Evolutionary conservation across 2,329 filamentous ascomycete genomes (phyloP), one percentile per base, ranked within the genome.

Genomic region (Scedosporium apiospermum): DNA sequence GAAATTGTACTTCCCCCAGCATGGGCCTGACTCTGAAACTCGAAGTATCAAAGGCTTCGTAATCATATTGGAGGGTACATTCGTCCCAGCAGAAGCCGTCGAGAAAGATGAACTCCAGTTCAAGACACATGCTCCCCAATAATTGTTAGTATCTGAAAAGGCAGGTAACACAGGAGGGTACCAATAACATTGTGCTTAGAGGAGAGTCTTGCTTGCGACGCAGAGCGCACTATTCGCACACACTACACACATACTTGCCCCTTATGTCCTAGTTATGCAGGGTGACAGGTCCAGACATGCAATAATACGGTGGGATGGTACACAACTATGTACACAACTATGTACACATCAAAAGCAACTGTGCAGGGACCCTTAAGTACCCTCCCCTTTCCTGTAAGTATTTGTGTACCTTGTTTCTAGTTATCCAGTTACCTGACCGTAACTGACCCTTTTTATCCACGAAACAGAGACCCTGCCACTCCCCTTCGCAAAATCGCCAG

Each of bases 381-480:
- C 27, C 30, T 38, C 57, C 10, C 57, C 10, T 42, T 16, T 59
- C 57, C 60, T 26, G 26, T 30, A 55, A 27, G 51, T 55, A 18
- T 51, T 51, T 34, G 18, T 46, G 49, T 42, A 60, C 26, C 55
- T 10, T 18, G 12, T 34, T 49, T 21, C 55, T 2, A 16, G 12
- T 34, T 49, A n/a, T 60, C 18, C 51, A 62, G 49, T 41, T 44
- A 30, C 27, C n/a, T 18, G 16, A 34, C 60, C 44, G 53, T 41
- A 57, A 18, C 16, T 18, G 38, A 23, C 26, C 60, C 26, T 16
- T 62, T 62, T 62, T 62, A 57, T 46, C 60, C 60, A 49, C 60
- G 51, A 58, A 62, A 62, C 60, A 62, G 57, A 42, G 34, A 59
- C 30, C 38, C 30, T 59, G 38, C 57, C 34, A 23, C 57, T 59